Conservation (phyloP, 2,329 filamentous ascomycete genomes). For the Didymella arachidicola region DNA sequence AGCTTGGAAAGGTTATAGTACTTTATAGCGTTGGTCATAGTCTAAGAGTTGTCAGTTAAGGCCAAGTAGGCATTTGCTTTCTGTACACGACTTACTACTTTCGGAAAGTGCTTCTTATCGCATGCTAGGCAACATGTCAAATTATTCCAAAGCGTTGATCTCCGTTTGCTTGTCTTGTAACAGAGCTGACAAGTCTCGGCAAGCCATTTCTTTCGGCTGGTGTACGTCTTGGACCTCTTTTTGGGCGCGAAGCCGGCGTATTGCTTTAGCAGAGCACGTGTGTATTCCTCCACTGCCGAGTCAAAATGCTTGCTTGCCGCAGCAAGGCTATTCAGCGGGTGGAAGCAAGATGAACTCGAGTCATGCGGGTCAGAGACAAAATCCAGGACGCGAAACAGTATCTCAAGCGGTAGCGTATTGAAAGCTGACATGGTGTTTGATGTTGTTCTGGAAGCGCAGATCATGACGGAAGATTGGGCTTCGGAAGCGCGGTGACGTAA, state of each 20-base stretch:
- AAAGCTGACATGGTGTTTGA: constrained; percentile 26
- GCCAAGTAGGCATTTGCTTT: not conserved
- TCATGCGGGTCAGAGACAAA: constrained; percentile 23
- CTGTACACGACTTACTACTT: constrained; percentile 34
- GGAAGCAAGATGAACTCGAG: constrained; percentile 5
- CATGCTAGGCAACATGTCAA: constrained; percentile 40
- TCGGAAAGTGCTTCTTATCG: constrained; percentile 36
- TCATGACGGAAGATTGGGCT: not conserved
- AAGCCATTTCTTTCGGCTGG: constrained; percentile 38
- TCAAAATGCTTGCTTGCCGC: constrained; percentile 35
- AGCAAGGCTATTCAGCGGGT: constrained; percentile 38
- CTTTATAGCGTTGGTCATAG: constrained; percentile 39
- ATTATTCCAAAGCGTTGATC: constrained; percentile 33
- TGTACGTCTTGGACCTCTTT: constrained; percentile 24
- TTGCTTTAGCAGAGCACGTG: constrained; percentile 37
- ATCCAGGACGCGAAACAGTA: constrained; percentile 41
- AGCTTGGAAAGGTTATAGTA: constrained; percentile 40
- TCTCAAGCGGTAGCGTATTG: constrained; percentile 37
- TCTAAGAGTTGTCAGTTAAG: constrained; percentile 25
- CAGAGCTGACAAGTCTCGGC: constrained; percentile 39
- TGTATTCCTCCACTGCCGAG: constrained; percentile 41
- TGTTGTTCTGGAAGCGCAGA: constrained; percentile 2
- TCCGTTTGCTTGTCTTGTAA: constrained; percentile 33
- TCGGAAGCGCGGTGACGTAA: constrained; percentile 2
- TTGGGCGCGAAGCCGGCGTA: constrained; percentile 30